These are phyloP conservation scores for Hypocreales sp. DNA, from an alignment of 2,329 filamentous ascomycete species.

Conservation along the genomic window DNA sequence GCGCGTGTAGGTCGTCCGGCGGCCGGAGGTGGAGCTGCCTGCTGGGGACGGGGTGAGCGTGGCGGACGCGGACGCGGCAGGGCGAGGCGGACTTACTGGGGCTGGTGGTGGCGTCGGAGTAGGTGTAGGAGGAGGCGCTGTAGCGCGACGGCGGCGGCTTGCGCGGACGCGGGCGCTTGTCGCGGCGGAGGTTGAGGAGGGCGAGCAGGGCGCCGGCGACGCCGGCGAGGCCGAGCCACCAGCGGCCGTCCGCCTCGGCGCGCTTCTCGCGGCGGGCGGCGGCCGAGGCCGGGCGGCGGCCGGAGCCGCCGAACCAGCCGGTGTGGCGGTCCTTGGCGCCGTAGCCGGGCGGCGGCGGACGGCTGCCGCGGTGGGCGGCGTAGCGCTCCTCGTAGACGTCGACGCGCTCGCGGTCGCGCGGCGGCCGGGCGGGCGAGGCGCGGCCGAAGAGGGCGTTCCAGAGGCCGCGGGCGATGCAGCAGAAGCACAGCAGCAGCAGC, in stretches of 20 bases:
- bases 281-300: slow-evolving; percentile 21
- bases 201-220: slow-evolving; percentile 34
- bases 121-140: slow-evolving; percentile 38
- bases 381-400: slow-evolving; percentile 50
- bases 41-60: slow-evolving; percentile 7
- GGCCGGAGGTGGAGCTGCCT: slow-evolving; percentile 31
- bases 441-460: slow-evolving; percentile 51
- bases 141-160: slow-evolving; percentile 25
- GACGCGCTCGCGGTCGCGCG: slow-evolving; percentile 36
- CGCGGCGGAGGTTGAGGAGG: slow-evolving; percentile 37
- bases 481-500: slow-evolving; percentile 58
- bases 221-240: slow-evolving; percentile 37
- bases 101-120: slow-evolving; percentile 26
- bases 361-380: slow-evolving; percentile 30
- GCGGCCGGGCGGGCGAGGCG: slow-evolving; percentile 24
- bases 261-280: slow-evolving; percentile 28
- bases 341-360: slow-evolving; percentile 22
- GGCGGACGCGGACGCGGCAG: too few species aligned
- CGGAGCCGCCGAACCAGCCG: slow-evolving; percentile 43
- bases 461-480: slow-evolving; percentile 49
- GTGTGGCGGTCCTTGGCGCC: slow-evolving; percentile 35
- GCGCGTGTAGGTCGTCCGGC: slow-evolving; percentile 21
- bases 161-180: slow-evolving; percentile 27
- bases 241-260: slow-evolving; percentile 24
- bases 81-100: slow-evolving; percentile 33